Evolutionary conservation across 2,329 filamentous ascomycete species (phyloP).

Genomic region (Tolypocladium guangdongense): DNA sequence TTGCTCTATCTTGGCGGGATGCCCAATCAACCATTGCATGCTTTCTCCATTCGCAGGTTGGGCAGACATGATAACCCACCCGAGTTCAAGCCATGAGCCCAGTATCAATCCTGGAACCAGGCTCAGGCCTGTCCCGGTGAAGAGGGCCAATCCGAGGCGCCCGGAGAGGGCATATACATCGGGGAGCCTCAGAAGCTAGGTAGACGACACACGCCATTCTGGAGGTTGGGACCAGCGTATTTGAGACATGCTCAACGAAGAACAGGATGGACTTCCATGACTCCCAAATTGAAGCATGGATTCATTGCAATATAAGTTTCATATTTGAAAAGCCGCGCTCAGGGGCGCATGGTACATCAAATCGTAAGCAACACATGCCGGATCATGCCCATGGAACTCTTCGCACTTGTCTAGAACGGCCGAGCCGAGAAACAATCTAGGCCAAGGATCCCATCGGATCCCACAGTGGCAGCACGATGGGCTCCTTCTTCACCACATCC

Average conservation of each 20-base stretch:
- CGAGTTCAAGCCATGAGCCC: background rate
- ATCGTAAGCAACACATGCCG: background rate
- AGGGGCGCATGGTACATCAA: too few species aligned
- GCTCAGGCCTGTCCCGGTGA: background rate
- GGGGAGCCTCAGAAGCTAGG: background rate
- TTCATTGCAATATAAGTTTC: background rate
- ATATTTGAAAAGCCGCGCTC: too few species aligned
- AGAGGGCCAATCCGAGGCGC: background rate
- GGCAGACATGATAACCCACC: background rate
- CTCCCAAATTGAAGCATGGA: background rate
- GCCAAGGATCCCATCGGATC: slow-evolving; percentile 71
- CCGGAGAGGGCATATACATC: background rate
- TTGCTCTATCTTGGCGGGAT: background rate
- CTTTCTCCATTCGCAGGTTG: background rate
- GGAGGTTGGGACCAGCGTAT: too few species aligned
- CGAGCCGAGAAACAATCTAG: slow-evolving; percentile 16
- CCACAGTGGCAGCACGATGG: slow-evolving; percentile 64
- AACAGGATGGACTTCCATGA: background rate
- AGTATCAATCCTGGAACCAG: background rate
- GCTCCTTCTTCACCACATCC: slow-evolving; percentile 59
- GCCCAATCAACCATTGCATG: background rate
- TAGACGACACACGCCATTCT: background rate
- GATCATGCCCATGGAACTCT: background rate
- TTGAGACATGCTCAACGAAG: background rate
- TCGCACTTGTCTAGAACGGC: background rate